Evolutionary conservation across 2,329 filamentous ascomycete species (phyloP).

Genomic region (Aspergillus versicolor): DNA sequence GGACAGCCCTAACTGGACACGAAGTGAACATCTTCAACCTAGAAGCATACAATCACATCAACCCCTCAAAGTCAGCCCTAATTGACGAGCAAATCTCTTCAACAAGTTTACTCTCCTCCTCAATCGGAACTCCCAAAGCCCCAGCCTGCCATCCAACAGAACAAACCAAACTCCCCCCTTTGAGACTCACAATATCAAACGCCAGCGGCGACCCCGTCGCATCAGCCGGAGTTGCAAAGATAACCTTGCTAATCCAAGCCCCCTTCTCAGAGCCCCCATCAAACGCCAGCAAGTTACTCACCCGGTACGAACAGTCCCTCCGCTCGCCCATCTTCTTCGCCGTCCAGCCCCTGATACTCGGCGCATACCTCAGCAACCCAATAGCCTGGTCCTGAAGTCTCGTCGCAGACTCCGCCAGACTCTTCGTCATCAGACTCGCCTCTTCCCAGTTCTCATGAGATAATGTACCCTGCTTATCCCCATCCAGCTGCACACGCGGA

Average conservation of each 20-base stretch:
- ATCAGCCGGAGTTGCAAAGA: slow-evolving; percentile 48
- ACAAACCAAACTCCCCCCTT: slow-evolving; percentile 39
- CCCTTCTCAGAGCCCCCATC: slow-evolving; percentile 12
- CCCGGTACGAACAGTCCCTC: slow-evolving; percentile 45
- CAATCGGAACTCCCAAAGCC: slow-evolving; percentile 36
- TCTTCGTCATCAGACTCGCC: slow-evolving; percentile 31
- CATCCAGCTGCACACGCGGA: slow-evolving; percentile 4
- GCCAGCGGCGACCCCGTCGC: slow-evolving; percentile 37
- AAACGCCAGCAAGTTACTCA: slow-evolving; percentile 49
- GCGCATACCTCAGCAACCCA: slow-evolving; percentile 44
- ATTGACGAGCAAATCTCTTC: slow-evolving; percentile 12
- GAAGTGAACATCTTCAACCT: too few species aligned
- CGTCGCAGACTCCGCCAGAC: slow-evolving; percentile 31
- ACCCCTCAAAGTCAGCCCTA: neutral
- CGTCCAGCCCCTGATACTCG: slow-evolving; percentile 43
- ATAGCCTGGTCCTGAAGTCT: slow-evolving; percentile 42
- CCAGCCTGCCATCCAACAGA: slow-evolving; percentile 46
- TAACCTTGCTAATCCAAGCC: slow-evolving; percentile 33
- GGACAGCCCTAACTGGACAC: too few species aligned
- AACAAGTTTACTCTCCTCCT: slow-evolving; percentile 25
- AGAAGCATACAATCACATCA: neutral
- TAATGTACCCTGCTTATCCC: neutral
- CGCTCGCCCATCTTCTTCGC: slow-evolving; percentile 37
- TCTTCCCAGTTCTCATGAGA: slow-evolving; percentile 32
- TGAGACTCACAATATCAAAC: slow-evolving; percentile 44